phyloP scores from a whole-genome alignment of 208 protist species.

The Tritrichomonas musculus region DNA sequence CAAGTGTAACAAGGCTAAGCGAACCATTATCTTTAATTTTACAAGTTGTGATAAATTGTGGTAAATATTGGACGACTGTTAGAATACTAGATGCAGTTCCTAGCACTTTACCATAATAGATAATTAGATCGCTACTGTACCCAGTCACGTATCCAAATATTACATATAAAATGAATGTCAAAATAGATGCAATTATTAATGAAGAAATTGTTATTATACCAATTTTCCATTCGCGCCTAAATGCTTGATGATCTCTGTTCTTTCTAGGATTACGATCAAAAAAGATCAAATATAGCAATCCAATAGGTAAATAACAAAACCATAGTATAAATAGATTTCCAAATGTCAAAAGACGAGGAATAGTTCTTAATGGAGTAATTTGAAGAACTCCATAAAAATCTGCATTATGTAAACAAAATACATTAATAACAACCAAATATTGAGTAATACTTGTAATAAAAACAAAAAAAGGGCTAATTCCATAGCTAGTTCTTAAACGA shows the following conservation, averaged over 20 bases:
- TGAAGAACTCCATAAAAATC: neutral
- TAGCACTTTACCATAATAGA: neutral
- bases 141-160: neutral
- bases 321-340: neutral
- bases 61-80: neutral
- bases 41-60: conserved; percentile 26
- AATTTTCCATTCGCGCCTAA: neutral
- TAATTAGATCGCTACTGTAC: neutral
- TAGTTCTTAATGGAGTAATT: too few relatives aligned
- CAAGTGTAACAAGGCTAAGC: neutral
- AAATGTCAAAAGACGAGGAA: neutral
- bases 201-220: neutral
- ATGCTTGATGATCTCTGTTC: neutral
- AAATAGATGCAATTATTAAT: neutral
- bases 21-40: conserved; percentile 2
- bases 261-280: neutral
- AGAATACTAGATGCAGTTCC: neutral
- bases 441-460: neutral
- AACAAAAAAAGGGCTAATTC: neutral
- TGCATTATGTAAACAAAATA: neutral
- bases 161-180: too few relatives aligned
- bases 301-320: neutral
- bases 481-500: neutral
- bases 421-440: neutral
- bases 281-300: neutral